Percentiles rank a stretch among this genome's conserved stretches.
phyloP scores from a whole-genome alignment of 2,329 filamentous ascomycete species.

The Fusarium sp. region DNA sequence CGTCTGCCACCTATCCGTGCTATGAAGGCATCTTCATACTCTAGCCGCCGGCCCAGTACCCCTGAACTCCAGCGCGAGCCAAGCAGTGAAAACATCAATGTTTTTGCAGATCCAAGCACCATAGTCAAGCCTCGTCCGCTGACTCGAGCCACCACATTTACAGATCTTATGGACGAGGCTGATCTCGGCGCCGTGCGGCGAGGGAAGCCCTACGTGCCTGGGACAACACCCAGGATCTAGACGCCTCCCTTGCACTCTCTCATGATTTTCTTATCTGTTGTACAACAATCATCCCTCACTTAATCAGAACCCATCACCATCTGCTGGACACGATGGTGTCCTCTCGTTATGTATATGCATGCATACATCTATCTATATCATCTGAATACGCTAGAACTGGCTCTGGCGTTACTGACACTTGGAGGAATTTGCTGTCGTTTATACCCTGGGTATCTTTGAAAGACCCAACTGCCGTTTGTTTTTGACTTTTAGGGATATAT shows the following conservation, averaged over 20 bases:
- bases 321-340: slow-evolving; percentile 31
- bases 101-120: slow-evolving; percentile 62
- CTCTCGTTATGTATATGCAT: slow-evolving; percentile 24
- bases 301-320: slow-evolving; percentile 19
- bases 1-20: slow-evolving; percentile 53
- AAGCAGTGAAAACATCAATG: slow-evolving; percentile 62
- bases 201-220: slow-evolving; percentile 57
- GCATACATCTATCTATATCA: slow-evolving; percentile 23
- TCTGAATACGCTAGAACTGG: slow-evolving; percentile 21
- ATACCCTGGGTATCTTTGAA: slow-evolving; percentile 39
- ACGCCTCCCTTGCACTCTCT: neutral
- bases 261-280: neutral
- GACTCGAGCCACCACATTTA: slow-evolving; percentile 60
- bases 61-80: slow-evolving; percentile 55
- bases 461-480: slow-evolving; percentile 11
- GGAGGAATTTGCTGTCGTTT: slow-evolving; percentile 38
- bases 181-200: slow-evolving; percentile 55
- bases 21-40: slow-evolving; percentile 50
- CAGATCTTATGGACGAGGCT: slow-evolving; percentile 64
- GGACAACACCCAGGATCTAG: slow-evolving; percentile 49
- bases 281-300: slow-evolving; percentile 6
- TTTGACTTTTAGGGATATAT: slow-evolving; percentile 6
- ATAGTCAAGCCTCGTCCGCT: slow-evolving; percentile 47
- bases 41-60: slow-evolving; percentile 45
- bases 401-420: slow-evolving; percentile 31